Evolutionary conservation across 2,329 filamentous ascomycete species (phyloP).

Genomic region (Aspergillaceae sp.): DNA sequence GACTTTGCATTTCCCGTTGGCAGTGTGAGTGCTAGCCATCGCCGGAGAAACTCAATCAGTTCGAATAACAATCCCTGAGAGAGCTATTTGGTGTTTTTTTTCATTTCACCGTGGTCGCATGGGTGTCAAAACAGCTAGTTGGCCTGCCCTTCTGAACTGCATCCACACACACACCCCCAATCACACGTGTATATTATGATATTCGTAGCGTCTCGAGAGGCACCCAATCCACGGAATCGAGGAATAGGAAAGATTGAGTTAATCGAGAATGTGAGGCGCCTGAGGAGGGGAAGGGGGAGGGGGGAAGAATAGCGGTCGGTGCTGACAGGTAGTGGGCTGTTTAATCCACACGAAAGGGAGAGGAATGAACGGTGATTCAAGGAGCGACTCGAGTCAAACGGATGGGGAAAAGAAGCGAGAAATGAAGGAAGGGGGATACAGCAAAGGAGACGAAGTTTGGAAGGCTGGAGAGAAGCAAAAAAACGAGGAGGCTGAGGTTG

Average conservation of each 20-base stretch:
- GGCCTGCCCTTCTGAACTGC: neutral
- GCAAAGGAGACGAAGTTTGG: slow-evolving; percentile 3
- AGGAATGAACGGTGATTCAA: neutral
- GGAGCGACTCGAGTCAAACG: neutral
- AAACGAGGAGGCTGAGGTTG: slow-evolving; percentile 1
- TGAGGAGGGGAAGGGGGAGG: too few relatives aligned
- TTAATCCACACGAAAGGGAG: slow-evolving; percentile 2
- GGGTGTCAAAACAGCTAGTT: slow-evolving; percentile 4
- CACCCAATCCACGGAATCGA: neutral
- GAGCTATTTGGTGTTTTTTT: slow-evolving; percentile 4
- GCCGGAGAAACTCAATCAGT: slow-evolving; percentile 10
- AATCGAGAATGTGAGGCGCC: slow-evolving; percentile 2
- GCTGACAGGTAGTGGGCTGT: slow-evolving; percentile 3
- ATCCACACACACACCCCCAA: neutral
- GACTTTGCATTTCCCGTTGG: slow-evolving; percentile 28
- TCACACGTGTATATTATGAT: neutral
- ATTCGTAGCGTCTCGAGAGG: neutral
- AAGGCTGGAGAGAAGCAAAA: slow-evolving; percentile 5
- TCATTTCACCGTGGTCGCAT: slow-evolving; percentile 24
- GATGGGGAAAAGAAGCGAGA: slow-evolving; percentile 5
- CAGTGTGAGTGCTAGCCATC: slow-evolving; percentile 31
- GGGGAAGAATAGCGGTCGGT: slow-evolving; percentile 4
- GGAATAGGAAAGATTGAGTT: neutral
- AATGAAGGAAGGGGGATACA: slow-evolving; percentile 1
- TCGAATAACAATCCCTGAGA: neutral